phyloP scores from a whole-genome alignment of 2,329 filamentous ascomycete species.

The Chaetomium sp. region DNA sequence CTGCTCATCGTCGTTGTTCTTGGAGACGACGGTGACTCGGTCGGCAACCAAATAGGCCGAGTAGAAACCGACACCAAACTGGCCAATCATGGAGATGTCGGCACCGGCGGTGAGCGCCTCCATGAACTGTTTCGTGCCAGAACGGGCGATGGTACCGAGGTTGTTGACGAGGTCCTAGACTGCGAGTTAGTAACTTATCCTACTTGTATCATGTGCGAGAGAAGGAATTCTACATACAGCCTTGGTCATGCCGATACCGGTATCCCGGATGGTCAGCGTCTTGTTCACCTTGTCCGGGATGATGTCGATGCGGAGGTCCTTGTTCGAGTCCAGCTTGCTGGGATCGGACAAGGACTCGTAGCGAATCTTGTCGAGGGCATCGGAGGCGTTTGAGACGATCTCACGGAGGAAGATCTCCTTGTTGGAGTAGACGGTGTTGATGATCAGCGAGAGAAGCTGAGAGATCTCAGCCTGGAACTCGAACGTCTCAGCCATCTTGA shows the following conservation, averaged over 20 bases:
- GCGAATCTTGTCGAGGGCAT: slow-evolving; percentile 99
- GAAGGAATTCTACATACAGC: slow-evolving; percentile 61
- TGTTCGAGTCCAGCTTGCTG: slow-evolving; percentile 92
- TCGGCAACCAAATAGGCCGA: slow-evolving; percentile 99
- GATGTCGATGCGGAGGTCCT: slow-evolving; percentile 98
- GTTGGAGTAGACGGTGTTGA: slow-evolving; percentile 99
- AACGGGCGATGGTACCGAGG: slow-evolving; percentile 98
- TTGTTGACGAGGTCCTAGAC: slow-evolving; percentile 95
- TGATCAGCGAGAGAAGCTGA: slow-evolving; percentile 98
- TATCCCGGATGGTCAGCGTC: slow-evolving; percentile 95
- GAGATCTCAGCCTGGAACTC: slow-evolving; percentile 99
- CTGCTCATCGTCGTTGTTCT: slow-evolving; percentile 99
- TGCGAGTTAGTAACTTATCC: slow-evolving; percentile 31
- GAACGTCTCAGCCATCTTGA: slow-evolving; percentile 88
- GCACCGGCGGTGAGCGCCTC: slow-evolving; percentile 96
- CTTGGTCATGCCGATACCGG: slow-evolving; percentile 99
- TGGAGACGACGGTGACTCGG: slow-evolving; percentile 89
- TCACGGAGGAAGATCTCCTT: slow-evolving; percentile 99
- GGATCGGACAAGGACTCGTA: slow-evolving; percentile 97
- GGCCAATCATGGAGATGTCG: slow-evolving; percentile 99
- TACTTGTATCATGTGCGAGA: neutral
- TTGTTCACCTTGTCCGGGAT: slow-evolving; percentile 96
- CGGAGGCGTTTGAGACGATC: slow-evolving; percentile 95
- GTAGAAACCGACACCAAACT: slow-evolving; percentile 99
- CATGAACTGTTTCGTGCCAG: slow-evolving; percentile 99